Evolutionary conservation across 441 rosid species (phyloP), one percentile per base, ranked within the genome.

Genomic region (Aleurites moluccanus): DNA sequence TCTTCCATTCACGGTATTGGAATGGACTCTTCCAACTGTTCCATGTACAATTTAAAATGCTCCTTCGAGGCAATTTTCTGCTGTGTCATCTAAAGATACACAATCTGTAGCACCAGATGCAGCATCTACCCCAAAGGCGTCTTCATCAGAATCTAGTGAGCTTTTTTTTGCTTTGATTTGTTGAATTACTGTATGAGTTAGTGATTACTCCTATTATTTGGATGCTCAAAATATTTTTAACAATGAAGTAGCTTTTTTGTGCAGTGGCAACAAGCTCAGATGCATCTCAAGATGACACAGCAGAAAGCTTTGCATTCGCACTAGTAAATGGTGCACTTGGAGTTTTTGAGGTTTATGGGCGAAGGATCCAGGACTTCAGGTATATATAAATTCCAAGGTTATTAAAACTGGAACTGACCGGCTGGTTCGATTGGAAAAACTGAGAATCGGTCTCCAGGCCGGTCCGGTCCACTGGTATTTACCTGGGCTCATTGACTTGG

Each of bases 21-120:
- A 96, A 85, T 96, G 99, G 99, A 93, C 98, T 75, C 99, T 96
- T 84, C 99, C 99, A 76, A 90, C 99, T 72, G 92, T 96, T 87
- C 99, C 98, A 14, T 84, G 88, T 64, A 86, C 94, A 81, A 83
- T 66, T 82, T 94, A 85, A 82, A 85, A 82, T 80, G 87, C 80
- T 76, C 87, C 87, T 49, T 80, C 91, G 65, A 84, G 83, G 79
- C 95, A 88, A 77, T 72, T 81, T 47, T 82, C 82, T 67, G 82
- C n/a, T n/a, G n/a, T n/a, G 56, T 80, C 88, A 66, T 80, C 78
- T 47, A 88, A 82, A 52, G 86, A 86, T 40, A 74, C 62, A 72
- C 70, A 77, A 47, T 80, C 77, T 65, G 78, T 57, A 52, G 71
- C 81, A 76, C 61, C 89, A 45, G 98, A 90, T 80, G 94, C 82